Evolutionary conservation across 2,329 filamentous ascomycete species (phyloP).

Genomic region (Fusarium buharicum): DNA sequence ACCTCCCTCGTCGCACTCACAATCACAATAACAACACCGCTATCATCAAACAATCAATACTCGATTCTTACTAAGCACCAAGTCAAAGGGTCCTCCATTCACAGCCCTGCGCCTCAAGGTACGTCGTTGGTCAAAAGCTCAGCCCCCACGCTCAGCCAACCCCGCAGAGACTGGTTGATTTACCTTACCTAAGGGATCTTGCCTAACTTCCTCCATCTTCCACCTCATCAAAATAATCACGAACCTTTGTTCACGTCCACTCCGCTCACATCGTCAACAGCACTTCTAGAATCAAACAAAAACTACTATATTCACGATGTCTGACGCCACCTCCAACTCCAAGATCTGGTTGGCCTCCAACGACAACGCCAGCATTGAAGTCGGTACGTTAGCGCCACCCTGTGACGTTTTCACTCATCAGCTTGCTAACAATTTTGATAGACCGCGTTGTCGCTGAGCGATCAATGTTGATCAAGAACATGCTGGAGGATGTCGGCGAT

Average conservation of each 20-base stretch:
- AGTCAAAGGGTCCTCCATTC: constrained; percentile 18
- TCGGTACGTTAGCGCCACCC: constrained; percentile 54
- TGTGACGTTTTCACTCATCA: constrained; percentile 15
- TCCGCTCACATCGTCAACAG: constrained; percentile 14
- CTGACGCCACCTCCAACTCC: constrained; percentile 48
- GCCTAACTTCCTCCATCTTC: constrained; percentile 40
- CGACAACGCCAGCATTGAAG: constrained; percentile 59
- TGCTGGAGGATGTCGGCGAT: constrained; percentile 92
- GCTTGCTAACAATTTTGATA: constrained; percentile 48
- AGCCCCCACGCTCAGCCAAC: constrained; percentile 39
- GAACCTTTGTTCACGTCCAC: constrained; percentile 6
- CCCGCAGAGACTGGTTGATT: constrained; percentile 40
- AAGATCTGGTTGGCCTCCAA: constrained; percentile 65
- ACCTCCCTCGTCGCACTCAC: neutral
- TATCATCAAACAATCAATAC: neutral
- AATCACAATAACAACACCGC: neutral
- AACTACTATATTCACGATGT: constrained; percentile 48
- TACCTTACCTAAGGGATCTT: constrained; percentile 6
- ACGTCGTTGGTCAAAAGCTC: constrained; percentile 26
- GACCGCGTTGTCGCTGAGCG: constrained; percentile 89
- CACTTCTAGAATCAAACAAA: constrained; percentile 3
- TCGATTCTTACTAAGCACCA: constrained; percentile 16
- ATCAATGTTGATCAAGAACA: constrained; percentile 96
- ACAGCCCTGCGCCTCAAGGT: constrained; percentile 34
- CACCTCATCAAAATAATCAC: constrained; percentile 34